Percentiles rank a stretch among this genome's conserved stretches.
Evolutionary conservation across 2,329 filamentous ascomycete genomes (phyloP).

Genomic region (Ascochyta rabiei): DNA sequence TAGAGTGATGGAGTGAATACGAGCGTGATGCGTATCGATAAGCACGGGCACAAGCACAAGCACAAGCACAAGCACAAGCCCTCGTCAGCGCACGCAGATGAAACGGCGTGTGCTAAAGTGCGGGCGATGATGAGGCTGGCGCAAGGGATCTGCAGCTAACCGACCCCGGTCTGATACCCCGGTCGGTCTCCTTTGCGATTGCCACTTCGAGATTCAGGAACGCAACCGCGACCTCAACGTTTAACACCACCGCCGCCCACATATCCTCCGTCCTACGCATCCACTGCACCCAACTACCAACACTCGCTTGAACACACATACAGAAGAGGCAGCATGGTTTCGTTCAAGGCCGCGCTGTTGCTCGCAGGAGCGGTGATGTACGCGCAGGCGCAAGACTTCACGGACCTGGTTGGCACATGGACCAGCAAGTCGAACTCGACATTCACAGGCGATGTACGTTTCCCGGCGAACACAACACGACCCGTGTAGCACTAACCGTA

Average conservation of each 20-base stretch:
- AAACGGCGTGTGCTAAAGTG: constrained; percentile 15
- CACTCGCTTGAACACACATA: constrained; percentile 21
- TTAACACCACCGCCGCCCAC: constrained; percentile 9
- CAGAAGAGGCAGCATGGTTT: constrained; percentile 27
- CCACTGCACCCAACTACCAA: background rate
- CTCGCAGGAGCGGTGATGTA: constrained; percentile 46
- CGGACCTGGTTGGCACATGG: constrained; percentile 71
- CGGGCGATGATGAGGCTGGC: constrained; percentile 23
- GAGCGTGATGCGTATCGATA: constrained; percentile 13
- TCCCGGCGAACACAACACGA: constrained; percentile 21
- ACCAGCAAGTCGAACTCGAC: constrained; percentile 72
- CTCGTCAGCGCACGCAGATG: background rate
- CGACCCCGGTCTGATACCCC: constrained; percentile 22
- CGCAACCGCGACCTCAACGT: constrained; percentile 14
- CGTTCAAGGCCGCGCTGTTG: constrained; percentile 39
- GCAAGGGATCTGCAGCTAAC: constrained; percentile 39
- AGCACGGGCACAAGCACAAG: background rate
- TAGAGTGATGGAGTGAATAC: background rate
- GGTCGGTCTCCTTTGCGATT: constrained; percentile 26
- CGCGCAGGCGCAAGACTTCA: constrained; percentile 40
- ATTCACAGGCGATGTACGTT: constrained; percentile 68
- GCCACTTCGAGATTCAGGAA: constrained; percentile 25
- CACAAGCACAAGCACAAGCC: constrained; percentile 3
- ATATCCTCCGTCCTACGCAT: constrained; percentile 2
- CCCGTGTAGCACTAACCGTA: constrained; percentile 18